Base-by-base conservation (phyloP, 2,329 filamentous ascomycete species). In the Epichloe uncinata region DNA sequence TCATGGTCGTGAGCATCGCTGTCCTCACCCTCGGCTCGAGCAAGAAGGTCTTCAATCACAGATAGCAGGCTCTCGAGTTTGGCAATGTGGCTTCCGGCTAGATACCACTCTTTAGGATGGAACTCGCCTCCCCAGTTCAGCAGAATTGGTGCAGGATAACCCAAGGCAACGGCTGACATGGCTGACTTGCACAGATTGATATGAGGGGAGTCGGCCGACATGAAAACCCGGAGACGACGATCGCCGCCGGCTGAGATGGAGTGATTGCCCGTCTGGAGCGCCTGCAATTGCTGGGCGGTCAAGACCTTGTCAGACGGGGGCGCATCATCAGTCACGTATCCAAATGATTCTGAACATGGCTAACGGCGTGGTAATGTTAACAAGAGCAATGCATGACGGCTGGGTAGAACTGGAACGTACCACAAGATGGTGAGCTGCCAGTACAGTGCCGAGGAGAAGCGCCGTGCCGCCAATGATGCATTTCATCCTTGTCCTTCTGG, bases 111-210 rank as follows among this genome's bases (percentile, higher is more conserved):
- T 0, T 63, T 64, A 0, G 62, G 56, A 48, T 68, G 66, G 48
- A 65, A 68, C 43, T 68, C 66, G 46, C 63, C 58, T 3, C 60
- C 49, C 67, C 67, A 69, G 59, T 68, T 68, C 1, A 69, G 53
- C 3, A 69, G 54, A 1, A 59, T 63, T 0, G 66, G 66, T 34
- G 62, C 55, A 0, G 66, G 66, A n/a, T 68, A 69, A 1, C 67
- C 66, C 6, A 66, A 57, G 2, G 63, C 65, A 15, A 68, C 59
- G 9, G 63, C 62, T 1, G 65, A 68, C 63, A 67, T 66, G 50
- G 66, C 55, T 26, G 62, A 61, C 47, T 67, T 69, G 63, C 66
- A 69, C 11, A 69, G 60, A 48, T 66, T 66, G 35, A 68, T 58
- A 47, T 61, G 56, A 3, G 66, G 62, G 2, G 59, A 60, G 48